Conservation (phyloP, 2,329 filamentous ascomycete genomes). For the Aspergillus sp. region DNA sequence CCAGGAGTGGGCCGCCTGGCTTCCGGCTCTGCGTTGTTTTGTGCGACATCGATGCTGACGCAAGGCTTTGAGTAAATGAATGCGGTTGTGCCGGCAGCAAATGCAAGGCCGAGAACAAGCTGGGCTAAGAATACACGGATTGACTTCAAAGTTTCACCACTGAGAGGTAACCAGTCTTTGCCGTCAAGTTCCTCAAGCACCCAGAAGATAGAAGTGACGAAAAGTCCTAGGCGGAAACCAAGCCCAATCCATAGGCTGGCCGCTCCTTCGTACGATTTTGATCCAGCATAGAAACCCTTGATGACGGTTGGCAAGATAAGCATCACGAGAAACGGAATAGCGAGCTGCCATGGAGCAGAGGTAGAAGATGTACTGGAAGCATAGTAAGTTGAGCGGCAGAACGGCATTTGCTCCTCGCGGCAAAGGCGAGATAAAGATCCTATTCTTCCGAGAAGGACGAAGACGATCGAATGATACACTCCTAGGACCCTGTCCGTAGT, state of each 20-base stretch:
- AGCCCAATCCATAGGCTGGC: conserved; percentile 82
- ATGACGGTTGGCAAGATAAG: conserved; percentile 74
- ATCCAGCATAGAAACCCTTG: conserved; percentile 77
- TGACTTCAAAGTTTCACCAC: conserved; percentile 66
- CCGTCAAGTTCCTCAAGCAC: conserved; percentile 78
- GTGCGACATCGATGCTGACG: conserved; percentile 67
- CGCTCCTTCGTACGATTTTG: conserved; percentile 82
- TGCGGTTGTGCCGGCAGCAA: conserved; percentile 80
- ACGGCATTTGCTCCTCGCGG: conserved; percentile 97
- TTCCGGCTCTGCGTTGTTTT: conserved; percentile 42
- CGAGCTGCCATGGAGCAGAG: conserved; percentile 84
- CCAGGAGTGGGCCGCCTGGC: conserved; percentile 40
- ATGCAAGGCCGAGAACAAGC: conserved; percentile 72
- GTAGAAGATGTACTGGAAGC: conserved; percentile 88
- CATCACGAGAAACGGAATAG: conserved; percentile 74
- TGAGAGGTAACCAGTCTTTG: conserved; percentile 75
- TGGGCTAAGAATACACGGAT: conserved; percentile 77
- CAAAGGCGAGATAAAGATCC: conserved; percentile 90
- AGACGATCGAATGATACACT: conserved; percentile 80
- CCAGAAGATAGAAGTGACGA: conserved; percentile 82
- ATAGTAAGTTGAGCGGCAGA: conserved; percentile 93
- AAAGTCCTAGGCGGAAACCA: conserved; percentile 72
- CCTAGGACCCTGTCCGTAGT: conserved; percentile 70
- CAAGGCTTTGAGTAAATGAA: conserved; percentile 86
- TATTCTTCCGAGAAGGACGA: conserved; percentile 73